Conservation (phyloP, 2,329 filamentous ascomycete species). For the Pyrenophora tritici-repentis region DNA sequence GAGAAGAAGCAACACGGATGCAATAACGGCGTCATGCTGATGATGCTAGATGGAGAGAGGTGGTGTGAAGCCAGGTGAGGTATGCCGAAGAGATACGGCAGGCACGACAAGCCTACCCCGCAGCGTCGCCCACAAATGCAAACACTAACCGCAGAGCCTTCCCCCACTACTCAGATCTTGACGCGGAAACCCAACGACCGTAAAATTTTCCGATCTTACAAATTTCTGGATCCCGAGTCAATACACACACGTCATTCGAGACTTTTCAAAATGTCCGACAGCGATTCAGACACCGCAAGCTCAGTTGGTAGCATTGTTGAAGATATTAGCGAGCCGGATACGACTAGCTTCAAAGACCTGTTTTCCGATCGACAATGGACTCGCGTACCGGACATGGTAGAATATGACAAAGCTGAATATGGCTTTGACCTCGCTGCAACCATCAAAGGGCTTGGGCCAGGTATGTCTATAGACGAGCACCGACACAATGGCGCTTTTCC, state of each 20-base stretch:
- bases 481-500: conserved; percentile 14
- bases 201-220: neutral
- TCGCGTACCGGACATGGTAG: conserved; percentile 34
- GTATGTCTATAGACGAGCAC: conserved; percentile 18
- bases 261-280: conserved; percentile 33
- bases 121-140: conserved; percentile 37
- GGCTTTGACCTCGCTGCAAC: conserved; percentile 32
- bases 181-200: conserved; percentile 1
- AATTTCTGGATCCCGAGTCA: neutral
- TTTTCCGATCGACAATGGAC: conserved; percentile 42
- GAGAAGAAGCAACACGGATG: no score
- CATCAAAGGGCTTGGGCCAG: conserved; percentile 38
- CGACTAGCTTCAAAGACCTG: conserved; percentile 43
- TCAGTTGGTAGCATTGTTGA: conserved; percentile 43
- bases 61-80: neutral
- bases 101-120: conserved; percentile 28
- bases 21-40: neutral
- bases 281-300: conserved; percentile 38
- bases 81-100: conserved; percentile 14
- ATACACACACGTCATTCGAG: neutral
- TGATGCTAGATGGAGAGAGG: neutral
- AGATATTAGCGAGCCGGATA: conserved; percentile 43
- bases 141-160: conserved; percentile 32
- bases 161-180: conserved; percentile 17
- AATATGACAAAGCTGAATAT: conserved; percentile 35